Evolutionary conservation across 129 eudicot genomes (phyloP).

Genomic region (Glebionis coronaria): DNA sequence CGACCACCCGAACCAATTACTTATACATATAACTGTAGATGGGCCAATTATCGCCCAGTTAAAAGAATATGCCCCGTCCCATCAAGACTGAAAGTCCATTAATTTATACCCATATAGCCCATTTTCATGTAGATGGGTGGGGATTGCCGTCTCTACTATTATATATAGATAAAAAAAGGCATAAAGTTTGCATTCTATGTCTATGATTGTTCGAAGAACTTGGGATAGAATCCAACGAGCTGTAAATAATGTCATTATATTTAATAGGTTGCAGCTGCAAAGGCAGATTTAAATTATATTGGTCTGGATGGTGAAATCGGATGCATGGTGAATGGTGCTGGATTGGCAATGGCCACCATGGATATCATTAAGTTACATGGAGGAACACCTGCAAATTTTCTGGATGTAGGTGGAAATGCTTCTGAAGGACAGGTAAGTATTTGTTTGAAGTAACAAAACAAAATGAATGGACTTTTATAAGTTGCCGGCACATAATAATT

Average conservation of each 20-base stretch:
- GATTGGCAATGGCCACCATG: slow-evolving; percentile 99
- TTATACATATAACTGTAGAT: too few species aligned
- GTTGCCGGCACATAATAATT: background rate
- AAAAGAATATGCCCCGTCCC: too few species aligned
- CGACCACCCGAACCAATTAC: too few species aligned
- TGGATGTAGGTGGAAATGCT: slow-evolving; percentile 99
- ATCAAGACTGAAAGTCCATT: too few species aligned
- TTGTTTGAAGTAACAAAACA: background rate
- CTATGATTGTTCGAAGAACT: too few species aligned
- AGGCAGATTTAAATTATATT: slow-evolving; percentile 92
- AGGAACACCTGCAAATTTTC: slow-evolving; percentile 98
- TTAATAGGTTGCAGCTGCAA: slow-evolving; percentile 90
- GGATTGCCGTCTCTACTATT: too few species aligned
- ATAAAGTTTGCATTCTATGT: too few species aligned
- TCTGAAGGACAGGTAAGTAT: slow-evolving; percentile 77
- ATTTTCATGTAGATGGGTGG: too few species aligned
- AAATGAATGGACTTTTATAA: background rate
- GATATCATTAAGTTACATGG: slow-evolving; percentile 94
- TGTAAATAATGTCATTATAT: slow-evolving; percentile 1
- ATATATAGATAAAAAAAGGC: too few species aligned
- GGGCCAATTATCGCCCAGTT: too few species aligned
- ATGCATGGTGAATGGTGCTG: slow-evolving; percentile 99
- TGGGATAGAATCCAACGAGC: background rate
- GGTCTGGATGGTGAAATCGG: slow-evolving; percentile 99
- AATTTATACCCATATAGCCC: too few species aligned